A percentile compares a stretch with the other conserved stretches of the same genome.
These are phyloP conservation scores for Patellifolia procumbens DNA, from an alignment of 179 eudicot species.

Conservation along the genomic window DNA sequence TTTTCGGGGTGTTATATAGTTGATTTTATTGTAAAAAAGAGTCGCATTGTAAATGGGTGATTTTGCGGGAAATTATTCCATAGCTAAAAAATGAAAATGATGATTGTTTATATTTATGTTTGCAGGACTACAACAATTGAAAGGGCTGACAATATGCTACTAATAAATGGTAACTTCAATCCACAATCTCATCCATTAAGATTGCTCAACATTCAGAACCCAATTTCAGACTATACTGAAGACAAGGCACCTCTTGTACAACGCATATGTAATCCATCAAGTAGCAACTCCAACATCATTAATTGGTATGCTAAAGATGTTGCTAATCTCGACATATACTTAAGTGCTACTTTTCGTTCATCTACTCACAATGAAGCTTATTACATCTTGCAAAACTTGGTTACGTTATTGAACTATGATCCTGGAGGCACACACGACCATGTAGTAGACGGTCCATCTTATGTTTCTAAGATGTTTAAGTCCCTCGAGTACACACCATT, in stretches of 20 bases:
- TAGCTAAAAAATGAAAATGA: no score
- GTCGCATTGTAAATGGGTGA: no score
- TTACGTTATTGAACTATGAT: background rate
- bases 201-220: constrained; percentile 11
- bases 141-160: background rate
- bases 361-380: background rate
- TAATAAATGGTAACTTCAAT: constrained; percentile 10
- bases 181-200: constrained; percentile 21
- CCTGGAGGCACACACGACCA: background rate
- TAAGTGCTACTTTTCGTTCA: constrained; percentile 7
- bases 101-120: background rate
- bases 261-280: background rate
- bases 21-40: no score
- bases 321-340: background rate
- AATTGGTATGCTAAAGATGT: constrained; percentile 13
- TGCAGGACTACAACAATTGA: constrained; percentile 11
- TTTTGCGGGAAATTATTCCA: no score
- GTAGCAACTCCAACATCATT: background rate
- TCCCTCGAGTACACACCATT: constrained; percentile 8
- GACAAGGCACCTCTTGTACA: background rate
- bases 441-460: background rate
- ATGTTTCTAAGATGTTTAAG: background rate
- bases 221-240: background rate
- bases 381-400: constrained; percentile 14
- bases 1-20: no score